These are phyloP conservation scores for Termitomyces sp. DNA, from an alignment of 768 basidiomycete genomes.

Conservation along the genomic window DNA sequence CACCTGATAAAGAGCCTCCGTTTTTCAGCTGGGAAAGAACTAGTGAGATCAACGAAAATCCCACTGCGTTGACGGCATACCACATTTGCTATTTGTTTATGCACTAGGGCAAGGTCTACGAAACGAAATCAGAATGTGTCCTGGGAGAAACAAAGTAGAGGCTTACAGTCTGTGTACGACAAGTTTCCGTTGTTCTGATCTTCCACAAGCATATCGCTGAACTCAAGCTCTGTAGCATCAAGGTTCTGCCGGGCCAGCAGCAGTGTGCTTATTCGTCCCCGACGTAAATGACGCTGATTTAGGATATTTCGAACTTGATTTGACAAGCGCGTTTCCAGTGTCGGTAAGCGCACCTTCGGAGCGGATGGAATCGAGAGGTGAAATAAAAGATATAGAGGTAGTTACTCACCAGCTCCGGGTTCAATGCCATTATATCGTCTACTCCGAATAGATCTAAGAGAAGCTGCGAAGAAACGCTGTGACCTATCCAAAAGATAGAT, in stretches of 20 bases:
- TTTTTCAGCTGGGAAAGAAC: slow-evolving; percentile 29
- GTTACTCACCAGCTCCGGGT: slow-evolving; percentile 61
- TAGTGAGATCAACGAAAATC: background rate
- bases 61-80: slow-evolving; percentile 27
- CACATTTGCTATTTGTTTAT: slow-evolving; percentile 45
- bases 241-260: slow-evolving; percentile 86
- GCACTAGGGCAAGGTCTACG: slow-evolving; percentile 45
- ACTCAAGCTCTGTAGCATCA: slow-evolving; percentile 92
- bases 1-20: slow-evolving; percentile 36
- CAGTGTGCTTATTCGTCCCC: slow-evolving; percentile 54
- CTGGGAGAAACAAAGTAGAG: background rate
- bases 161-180: slow-evolving; percentile 87
- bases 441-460: slow-evolving; percentile 81
- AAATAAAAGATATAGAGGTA: background rate
- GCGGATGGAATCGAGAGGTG: background rate
- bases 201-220: slow-evolving; percentile 95
- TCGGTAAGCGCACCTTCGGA: slow-evolving; percentile 63
- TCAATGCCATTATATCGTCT: slow-evolving; percentile 70
- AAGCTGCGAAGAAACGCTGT: slow-evolving; percentile 75
- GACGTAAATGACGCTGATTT: slow-evolving; percentile 54
- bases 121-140: slow-evolving; percentile 4
- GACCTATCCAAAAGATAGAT: slow-evolving; percentile 89
- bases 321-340: slow-evolving; percentile 71
- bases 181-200: slow-evolving; percentile 96
- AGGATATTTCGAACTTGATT: slow-evolving; percentile 84